phyloP scores from a whole-genome alignment of 1,284 basidiomycete genomes.

The Peniophora sp. region DNA sequence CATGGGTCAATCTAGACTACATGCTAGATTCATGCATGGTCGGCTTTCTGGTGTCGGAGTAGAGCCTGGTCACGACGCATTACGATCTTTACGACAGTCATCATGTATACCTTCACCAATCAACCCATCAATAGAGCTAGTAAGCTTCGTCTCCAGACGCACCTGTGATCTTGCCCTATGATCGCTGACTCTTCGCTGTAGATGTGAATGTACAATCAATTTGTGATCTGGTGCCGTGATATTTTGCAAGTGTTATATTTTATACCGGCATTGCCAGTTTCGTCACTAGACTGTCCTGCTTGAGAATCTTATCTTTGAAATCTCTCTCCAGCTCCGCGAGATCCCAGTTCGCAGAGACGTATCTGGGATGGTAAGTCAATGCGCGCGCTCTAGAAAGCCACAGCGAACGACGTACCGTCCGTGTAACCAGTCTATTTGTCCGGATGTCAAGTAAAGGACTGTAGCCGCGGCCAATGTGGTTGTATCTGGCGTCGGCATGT shows the following conservation, averaged over 20 bases:
- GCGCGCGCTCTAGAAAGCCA: neutral
- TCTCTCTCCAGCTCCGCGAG: neutral
- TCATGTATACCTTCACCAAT: no score
- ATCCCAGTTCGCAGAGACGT: constrained; percentile 1
- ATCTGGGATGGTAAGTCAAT: neutral
- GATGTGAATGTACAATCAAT: no score
- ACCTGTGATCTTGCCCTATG: no score
- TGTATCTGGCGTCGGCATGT: neutral
- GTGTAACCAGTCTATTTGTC: neutral
- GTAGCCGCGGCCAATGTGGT: neutral
- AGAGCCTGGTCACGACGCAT: constrained; percentile 4
- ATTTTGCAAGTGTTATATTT: neutral
- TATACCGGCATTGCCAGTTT: neutral
- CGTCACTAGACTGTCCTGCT: neutral
- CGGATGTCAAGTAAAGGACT: neutral
- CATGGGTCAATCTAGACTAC: constrained; percentile 91
- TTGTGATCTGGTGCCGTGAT: no score
- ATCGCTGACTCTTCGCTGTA: no score
- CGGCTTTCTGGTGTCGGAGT: constrained; percentile 73
- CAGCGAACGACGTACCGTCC: neutral
- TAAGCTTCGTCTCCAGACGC: no score
- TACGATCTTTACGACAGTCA: neutral
- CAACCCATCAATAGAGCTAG: no score
- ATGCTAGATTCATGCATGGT: constrained; percentile 91
- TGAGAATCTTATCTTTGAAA: neutral